Evolutionary conservation across 805 yeast genomes (phyloP).

Genomic region (Ogataea thermomethanolica): DNA sequence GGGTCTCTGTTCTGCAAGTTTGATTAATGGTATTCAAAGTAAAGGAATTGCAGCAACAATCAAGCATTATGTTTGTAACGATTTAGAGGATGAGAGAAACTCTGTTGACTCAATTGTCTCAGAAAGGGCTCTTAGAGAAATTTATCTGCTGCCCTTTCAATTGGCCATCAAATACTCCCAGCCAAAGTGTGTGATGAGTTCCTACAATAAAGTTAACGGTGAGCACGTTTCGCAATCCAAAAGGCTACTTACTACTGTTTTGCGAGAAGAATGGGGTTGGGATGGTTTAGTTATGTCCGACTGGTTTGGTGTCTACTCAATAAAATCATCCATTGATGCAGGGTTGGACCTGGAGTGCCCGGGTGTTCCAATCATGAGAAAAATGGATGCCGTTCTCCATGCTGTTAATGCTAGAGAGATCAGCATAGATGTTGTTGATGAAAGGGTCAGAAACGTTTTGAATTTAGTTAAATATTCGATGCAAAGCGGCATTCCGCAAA

Average conservation of each 20-base stretch:
- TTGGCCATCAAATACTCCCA: conserved; percentile 50
- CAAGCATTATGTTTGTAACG: conserved; percentile 65
- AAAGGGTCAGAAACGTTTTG: conserved; percentile 47
- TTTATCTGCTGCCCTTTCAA: conserved; percentile 63
- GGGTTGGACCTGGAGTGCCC: conserved; percentile 71
- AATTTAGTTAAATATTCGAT: conserved; percentile 43
- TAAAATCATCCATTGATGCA: conserved; percentile 44
- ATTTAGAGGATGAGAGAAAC: conserved; percentile 54
- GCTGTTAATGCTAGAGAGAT: conserved; percentile 43
- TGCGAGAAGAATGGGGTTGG: conserved; percentile 57
- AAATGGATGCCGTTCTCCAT: conserved; percentile 38
- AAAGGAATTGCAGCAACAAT: conserved; percentile 52
- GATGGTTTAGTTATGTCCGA: conserved; percentile 60
- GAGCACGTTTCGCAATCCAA: conserved; percentile 51
- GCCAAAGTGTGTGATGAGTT: conserved; percentile 59
- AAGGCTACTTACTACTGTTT: conserved; percentile 41
- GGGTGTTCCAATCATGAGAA: conserved; percentile 51
- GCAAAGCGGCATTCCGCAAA: conserved; percentile 40
- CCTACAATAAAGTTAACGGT: conserved; percentile 63
- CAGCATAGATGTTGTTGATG: conserved; percentile 41
- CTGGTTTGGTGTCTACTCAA: conserved; percentile 62
- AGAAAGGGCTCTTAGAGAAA: conserved; percentile 62
- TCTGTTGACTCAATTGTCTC: conserved; percentile 48
- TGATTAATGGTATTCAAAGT: conserved; percentile 54
- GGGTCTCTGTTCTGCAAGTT: conserved; percentile 46